Base-by-base conservation (phyloP, 83 land plant genomes). In the Diphasiastrum complanatum region DNA sequence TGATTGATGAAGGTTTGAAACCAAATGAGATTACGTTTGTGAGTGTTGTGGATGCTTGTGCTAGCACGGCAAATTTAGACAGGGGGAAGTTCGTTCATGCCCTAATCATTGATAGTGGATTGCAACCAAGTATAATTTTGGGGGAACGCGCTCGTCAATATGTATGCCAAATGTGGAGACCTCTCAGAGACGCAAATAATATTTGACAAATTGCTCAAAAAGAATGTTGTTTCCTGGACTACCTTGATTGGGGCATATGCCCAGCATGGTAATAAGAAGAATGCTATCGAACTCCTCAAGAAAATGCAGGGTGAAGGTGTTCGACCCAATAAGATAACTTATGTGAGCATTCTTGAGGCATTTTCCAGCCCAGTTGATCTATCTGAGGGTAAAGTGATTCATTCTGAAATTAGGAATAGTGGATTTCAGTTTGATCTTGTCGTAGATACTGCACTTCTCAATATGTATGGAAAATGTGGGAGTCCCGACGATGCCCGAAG, bases 401-500 rank as follows among this genome's bases (percentile, higher is more conserved):
- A 77, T 63, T 63, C 63, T 25, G 65, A 28, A 47, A 36, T 81
- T n/a, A 45, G 60, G 28, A 43, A 8, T 14, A 33, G 31, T 51
- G 81, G 84, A 29, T 77, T 77, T 33, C 50, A 60, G 5, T 45
- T 26, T 12, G 73, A 73, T 33, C 22, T 62, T 25, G 68, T 63
- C 57, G 68, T 73, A 24, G 69, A 43, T 4, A 74, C 75, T 40
- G 69, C 78, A 22, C 72, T 81, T 1, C 33, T 81, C 3, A 75
- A 81, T n/a, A 51, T 67, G 68, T 78, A 81, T 50, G 70, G 78
- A 8, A 81, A 81, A 60, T 74, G 84, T 63, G 81, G 84, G 10
- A 78, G 54, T 59, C 38, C 78, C 59, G 49, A 57, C 26, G 16
- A 63, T 54, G 78, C 84, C 2, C 18, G 61, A 0, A 40, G 24